These are phyloP conservation scores for Neurospora terricola DNA, from an alignment of 495 filamentous ascomycete genomes.

Conservation along the genomic window DNA sequence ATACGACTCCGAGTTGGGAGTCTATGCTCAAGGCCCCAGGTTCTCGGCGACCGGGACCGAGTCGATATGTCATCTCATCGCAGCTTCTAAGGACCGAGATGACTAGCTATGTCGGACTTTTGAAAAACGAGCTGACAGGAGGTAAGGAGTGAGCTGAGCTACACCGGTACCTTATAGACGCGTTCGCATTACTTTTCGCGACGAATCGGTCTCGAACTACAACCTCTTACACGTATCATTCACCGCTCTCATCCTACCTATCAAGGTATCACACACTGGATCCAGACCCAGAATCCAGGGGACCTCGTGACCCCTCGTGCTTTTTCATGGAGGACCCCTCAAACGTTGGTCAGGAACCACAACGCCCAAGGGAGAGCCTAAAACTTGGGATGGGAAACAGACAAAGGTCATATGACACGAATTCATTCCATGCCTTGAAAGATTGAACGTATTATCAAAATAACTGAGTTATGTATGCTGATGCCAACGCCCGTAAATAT, in stretches of 20 bases:
- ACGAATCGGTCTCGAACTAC: background rate
- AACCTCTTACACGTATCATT: background rate
- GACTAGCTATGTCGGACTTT: background rate
- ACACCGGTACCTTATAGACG: background rate
- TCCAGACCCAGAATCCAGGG: background rate
- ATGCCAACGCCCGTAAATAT: background rate
- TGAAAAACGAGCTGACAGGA: background rate
- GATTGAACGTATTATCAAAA: background rate
- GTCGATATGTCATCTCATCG: background rate
- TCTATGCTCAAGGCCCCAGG: background rate
- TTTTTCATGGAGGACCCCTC: conserved; percentile 1
- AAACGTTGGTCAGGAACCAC: conserved; percentile 11
- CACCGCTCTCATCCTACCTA: background rate
- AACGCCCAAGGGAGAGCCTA: background rate
- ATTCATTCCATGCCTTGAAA: background rate
- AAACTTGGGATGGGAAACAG: background rate
- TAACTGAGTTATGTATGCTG: background rate
- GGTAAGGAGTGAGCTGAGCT: background rate
- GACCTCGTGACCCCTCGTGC: conserved; percentile 9
- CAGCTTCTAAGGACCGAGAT: background rate
- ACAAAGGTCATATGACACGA: conserved; percentile 7
- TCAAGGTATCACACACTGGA: background rate
- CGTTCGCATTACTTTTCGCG: background rate
- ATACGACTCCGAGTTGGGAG: background rate
- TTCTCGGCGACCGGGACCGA: background rate